Base-by-base conservation (phyloP, 2,329 filamentous ascomycete genomes). In the Cercospora citrullina region DNA sequence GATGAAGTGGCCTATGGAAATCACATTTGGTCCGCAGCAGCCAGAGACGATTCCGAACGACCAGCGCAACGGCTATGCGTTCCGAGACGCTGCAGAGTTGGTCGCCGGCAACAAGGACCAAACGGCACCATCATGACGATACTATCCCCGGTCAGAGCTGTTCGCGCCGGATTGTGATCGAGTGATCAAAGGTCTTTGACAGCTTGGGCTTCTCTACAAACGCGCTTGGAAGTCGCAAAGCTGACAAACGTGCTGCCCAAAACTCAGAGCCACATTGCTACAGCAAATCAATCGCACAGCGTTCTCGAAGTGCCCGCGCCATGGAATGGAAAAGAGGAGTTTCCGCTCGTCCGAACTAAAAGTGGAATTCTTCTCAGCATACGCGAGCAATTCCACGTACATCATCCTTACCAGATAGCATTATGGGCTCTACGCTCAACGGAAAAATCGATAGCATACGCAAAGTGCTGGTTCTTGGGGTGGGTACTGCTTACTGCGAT, bases 1-100 rank as follows among this genome's bases (percentile, higher is more conserved):
- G 66, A 66, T 75, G 64, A 63, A 62, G 9, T 76, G 73, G 73
- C 73, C 74, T 5, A 66, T 71, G 62, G 66, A 70, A 9, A 60
- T 72, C 31, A 63, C 67, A 6, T 64, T 64, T 18, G 53, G 53
- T 48, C 31, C 26, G 12, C 62, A 28, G n/a, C 33, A 31, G 31
- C n/a, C n/a, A 14, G 62, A 51, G 31, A 59, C 23, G 12, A 59
- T 36, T 4, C 5, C 31, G 26, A 53, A 63, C 18, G 60, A 64
- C 5, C 31, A 31, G 10, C 18, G 48, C 18, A 64, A 59, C 2
- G 53, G 53, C 2, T 53, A 58, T 23, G 14, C 21, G 7, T 16
- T 59, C 9, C 21, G 53, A 21, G 53, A 64, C 5, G 53, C 53
- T n/a, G 2, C 57, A 31, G 28, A 64, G 21, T 16, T 31, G 16